phyloP scores from a whole-genome alignment of 306 rosid genomes.

The Prunus mume region DNA sequence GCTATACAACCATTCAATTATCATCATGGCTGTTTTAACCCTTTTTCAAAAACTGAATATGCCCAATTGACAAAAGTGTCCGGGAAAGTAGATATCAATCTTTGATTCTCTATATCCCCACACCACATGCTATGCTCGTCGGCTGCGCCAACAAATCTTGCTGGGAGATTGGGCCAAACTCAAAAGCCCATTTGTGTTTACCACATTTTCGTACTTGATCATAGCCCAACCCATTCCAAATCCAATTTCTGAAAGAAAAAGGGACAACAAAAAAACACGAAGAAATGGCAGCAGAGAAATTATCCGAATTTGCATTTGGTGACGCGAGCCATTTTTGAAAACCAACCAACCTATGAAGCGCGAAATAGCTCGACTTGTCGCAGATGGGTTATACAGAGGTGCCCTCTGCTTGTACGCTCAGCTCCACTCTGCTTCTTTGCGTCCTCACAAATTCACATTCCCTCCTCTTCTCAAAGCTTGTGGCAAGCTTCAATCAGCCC shows the following conservation, averaged over 20 bases:
- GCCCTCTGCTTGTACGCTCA: constrained; percentile 45
- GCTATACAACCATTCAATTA: no score
- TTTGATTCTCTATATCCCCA: no score
- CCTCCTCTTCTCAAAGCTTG: constrained; percentile 78
- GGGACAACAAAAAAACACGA: no score
- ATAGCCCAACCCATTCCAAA: no score
- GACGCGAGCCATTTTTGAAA: neutral
- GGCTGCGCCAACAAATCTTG: neutral
- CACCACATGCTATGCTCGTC: neutral
- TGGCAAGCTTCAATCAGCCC: constrained; percentile 35
- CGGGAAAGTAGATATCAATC: no score
- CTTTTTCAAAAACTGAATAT: no score
- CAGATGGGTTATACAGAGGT: constrained; percentile 55
- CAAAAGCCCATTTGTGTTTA: neutral
- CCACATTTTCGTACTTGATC: no score
- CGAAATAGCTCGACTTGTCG: constrained; percentile 40
- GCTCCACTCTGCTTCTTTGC: constrained; percentile 30
- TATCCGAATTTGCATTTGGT: neutral
- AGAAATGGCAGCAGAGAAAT: neutral
- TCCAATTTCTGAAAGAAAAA: neutral
- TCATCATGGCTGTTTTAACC: no score
- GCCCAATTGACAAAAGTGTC: no score
- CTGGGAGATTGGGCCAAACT: neutral
- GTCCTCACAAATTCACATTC: constrained; percentile 51
- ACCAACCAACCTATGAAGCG: constrained; percentile 41